Conservation (phyloP, 805 yeast species). For the Scheffersomyces amazonensis region DNA sequence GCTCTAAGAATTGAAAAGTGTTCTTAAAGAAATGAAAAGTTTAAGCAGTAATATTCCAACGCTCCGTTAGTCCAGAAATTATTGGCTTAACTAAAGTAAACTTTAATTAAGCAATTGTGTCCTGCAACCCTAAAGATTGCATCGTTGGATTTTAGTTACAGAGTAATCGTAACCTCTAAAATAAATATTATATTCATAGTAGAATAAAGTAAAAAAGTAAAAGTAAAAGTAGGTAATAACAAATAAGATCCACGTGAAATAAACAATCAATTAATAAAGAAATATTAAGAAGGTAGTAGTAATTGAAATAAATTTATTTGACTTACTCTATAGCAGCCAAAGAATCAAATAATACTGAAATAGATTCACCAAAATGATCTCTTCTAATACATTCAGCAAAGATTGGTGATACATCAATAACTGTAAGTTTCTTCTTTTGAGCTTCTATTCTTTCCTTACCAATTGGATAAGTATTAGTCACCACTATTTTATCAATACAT, state of each 20-base stretch:
- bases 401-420: constrained; percentile 91
- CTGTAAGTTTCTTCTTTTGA: constrained; percentile 63
- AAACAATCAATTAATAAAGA: too few relatives aligned
- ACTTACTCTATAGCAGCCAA: constrained; percentile 53
- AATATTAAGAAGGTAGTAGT: too few relatives aligned
- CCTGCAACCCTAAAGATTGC: constrained; percentile 56
- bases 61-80: constrained; percentile 56
- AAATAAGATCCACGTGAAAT: too few relatives aligned
- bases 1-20: not conserved
- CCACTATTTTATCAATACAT: constrained; percentile 88
- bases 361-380: constrained; percentile 97
- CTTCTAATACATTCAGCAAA: constrained; percentile 98
- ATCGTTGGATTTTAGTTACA: constrained; percentile 48
- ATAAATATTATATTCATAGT: too few relatives aligned
- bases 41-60: constrained; percentile 40
- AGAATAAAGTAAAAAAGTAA: too few relatives aligned
- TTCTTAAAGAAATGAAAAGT: not conserved
- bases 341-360: constrained; percentile 88
- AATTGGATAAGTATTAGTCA: constrained; percentile 95
- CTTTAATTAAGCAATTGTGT: constrained; percentile 23
- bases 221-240: too few relatives aligned
- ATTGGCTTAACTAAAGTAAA: constrained; percentile 9
- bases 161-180: constrained; percentile 3
- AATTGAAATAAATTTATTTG: too few relatives aligned
- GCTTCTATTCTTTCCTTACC: constrained; percentile 54